Evolutionary conservation across 345 rosid species (phyloP).

Genomic region (Mallotus nudiflorus): DNA sequence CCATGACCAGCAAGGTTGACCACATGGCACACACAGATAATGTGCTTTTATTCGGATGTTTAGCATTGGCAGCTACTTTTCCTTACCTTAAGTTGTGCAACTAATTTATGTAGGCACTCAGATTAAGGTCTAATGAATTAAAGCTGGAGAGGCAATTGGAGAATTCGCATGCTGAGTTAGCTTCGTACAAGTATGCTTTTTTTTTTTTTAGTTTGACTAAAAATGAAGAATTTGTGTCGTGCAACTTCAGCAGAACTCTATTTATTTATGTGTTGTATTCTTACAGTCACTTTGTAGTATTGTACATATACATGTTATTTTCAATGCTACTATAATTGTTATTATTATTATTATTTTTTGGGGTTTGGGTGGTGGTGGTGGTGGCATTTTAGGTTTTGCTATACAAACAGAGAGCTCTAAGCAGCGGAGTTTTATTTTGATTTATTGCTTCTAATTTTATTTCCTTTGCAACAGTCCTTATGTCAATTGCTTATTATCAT

Average conservation of each 20-base stretch:
- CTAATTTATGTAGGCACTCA: constrained; percentile 66
- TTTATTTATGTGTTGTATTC: background rate
- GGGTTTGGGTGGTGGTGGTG: no score
- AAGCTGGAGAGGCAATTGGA: constrained; percentile 93
- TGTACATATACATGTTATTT: background rate
- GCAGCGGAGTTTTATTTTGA: background rate
- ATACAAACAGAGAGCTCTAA: no score
- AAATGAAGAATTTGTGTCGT: no score
- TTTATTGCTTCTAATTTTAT: constrained; percentile 2
- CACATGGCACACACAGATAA: background rate
- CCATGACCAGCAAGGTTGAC: background rate
- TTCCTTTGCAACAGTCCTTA: background rate
- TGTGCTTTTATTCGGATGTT: background rate
- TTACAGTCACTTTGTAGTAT: background rate
- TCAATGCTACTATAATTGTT: background rate
- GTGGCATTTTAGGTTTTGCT: no score
- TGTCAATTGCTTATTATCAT: constrained; percentile 1
- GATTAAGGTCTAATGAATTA: constrained; percentile 88
- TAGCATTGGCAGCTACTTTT: constrained; percentile 15
- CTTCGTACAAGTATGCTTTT: constrained; percentile 64
- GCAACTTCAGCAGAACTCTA: constrained; percentile 7
- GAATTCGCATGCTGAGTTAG: constrained; percentile 68
- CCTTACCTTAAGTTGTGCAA: constrained; percentile 2
- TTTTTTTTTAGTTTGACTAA: constrained; percentile 13
- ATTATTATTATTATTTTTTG: no score